These are phyloP conservation scores for Kwoniella shivajii DNA, from an alignment of 1,284 basidiomycete genomes.

Conservation along the genomic window DNA sequence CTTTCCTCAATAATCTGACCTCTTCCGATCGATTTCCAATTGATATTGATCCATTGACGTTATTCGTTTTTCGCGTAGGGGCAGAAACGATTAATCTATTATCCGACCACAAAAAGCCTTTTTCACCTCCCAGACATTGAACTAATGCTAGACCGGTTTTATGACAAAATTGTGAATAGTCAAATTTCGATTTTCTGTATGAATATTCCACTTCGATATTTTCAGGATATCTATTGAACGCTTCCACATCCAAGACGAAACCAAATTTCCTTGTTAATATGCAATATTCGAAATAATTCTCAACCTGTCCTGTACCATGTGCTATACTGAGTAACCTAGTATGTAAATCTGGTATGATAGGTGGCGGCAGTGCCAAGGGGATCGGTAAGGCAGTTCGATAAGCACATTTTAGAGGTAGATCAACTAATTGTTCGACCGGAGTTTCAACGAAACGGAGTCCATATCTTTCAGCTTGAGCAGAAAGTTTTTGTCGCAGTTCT, in stretches of 20 bases:
- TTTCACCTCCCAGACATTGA: conserved; percentile 73
- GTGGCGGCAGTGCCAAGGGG: conserved; percentile 70
- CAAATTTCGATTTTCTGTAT: conserved; percentile 73
- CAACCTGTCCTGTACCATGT: conserved; percentile 58
- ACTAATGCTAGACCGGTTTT: conserved; percentile 82
- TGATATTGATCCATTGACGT: not conserved
- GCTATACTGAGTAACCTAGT: conserved; percentile 63
- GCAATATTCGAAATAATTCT: conserved; percentile 77
- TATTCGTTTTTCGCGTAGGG: conserved; percentile 23
- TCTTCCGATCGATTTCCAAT: conserved; percentile 41
- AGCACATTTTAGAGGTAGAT: conserved; percentile 76
- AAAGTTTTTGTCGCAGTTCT: conserved; percentile 82
- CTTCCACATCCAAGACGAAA: conserved; percentile 86
- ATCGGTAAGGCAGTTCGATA: conserved; percentile 87
- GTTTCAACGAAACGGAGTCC: conserved; percentile 91
- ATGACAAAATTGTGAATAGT: conserved; percentile 86
- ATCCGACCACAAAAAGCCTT: conserved; percentile 83
- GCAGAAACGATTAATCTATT: conserved; percentile 66
- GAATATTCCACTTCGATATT: conserved; percentile 83
- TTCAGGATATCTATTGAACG: conserved; percentile 71
- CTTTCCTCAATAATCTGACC: conserved; percentile 55
- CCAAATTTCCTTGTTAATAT: conserved; percentile 70
- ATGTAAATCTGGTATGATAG: conserved; percentile 68
- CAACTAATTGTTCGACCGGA: conserved; percentile 79
- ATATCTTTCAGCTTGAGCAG: conserved; percentile 80